phyloP scores from a whole-genome alignment of 495 filamentous ascomycete genomes.

The Aspergillus campestris region DNA sequence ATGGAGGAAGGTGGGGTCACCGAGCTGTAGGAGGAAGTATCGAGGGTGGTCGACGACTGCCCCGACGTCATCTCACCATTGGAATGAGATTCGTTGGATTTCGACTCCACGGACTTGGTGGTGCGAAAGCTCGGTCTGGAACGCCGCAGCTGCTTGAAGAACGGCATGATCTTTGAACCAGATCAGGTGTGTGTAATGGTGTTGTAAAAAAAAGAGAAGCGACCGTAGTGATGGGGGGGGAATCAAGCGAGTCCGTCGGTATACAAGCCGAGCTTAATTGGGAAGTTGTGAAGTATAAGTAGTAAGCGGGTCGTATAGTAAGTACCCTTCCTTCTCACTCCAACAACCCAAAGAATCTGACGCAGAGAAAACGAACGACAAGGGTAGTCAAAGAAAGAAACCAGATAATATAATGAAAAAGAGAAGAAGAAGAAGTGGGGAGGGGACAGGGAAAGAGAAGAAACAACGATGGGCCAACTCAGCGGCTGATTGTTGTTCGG shows the following conservation, averaged over 20 bases:
- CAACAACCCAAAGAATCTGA: no score
- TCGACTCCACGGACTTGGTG: conserved; percentile 45
- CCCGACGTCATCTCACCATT: conserved; percentile 43
- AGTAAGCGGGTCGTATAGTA: no score
- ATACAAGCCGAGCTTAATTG: no score
- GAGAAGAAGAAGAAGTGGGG: neutral
- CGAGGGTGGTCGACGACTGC: conserved; percentile 58
- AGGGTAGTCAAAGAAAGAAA: neutral
- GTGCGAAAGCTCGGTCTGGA: conserved; percentile 59
- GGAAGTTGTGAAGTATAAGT: no score
- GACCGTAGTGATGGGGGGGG: neutral
- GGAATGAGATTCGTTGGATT: conserved; percentile 34
- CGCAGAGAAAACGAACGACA: no score
- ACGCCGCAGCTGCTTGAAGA: conserved; percentile 71
- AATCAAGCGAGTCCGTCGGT: neutral
- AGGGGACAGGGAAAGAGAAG: neutral
- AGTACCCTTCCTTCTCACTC: no score
- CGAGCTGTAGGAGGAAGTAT: conserved; percentile 46
- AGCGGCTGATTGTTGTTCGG: neutral
- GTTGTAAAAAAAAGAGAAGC: conserved; percentile 1
- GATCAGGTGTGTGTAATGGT: neutral
- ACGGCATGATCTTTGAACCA: conserved; percentile 38
- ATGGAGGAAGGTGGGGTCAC: conserved; percentile 54
- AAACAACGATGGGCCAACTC: neutral
- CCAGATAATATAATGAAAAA: neutral